These are phyloP conservation scores for Vararia minispora DNA, from an alignment of 768 basidiomycete genomes.

Conservation along the genomic window DNA sequence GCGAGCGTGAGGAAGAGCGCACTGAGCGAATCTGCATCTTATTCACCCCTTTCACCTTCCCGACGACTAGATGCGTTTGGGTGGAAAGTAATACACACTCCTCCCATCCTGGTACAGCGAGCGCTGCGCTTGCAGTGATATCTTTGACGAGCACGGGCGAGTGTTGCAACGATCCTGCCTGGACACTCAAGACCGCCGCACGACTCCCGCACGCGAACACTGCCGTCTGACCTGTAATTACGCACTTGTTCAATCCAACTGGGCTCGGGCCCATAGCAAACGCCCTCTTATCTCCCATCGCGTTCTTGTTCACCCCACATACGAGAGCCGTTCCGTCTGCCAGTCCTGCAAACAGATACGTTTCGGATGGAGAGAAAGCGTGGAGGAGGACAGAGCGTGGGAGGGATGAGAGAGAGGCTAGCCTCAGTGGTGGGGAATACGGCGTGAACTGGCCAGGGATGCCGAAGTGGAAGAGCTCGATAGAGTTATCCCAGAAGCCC, in stretches of 20 bases:
- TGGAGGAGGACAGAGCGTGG: conserved; percentile 37
- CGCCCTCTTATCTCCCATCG: conserved; percentile 39
- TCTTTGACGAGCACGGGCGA: conserved; percentile 70
- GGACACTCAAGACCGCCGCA: conserved; percentile 58
- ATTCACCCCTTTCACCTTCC: conserved; percentile 53
- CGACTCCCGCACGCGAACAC: conserved; percentile 68
- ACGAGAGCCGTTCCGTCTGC: conserved; percentile 63
- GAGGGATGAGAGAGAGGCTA: conserved; percentile 31
- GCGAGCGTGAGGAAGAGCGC: conserved; percentile 18
- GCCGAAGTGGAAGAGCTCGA: conserved; percentile 42
- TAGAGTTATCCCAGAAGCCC: conserved; percentile 66
- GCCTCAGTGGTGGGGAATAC: no score
- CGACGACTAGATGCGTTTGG: conserved; percentile 46
- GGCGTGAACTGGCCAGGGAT: no score
- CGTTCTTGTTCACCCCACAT: conserved; percentile 29
- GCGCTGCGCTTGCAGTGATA: conserved; percentile 43
- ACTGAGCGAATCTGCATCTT: conserved; percentile 79
- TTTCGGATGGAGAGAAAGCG: conserved; percentile 44
- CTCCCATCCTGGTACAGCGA: conserved; percentile 38
- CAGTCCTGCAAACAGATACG: conserved; percentile 61
- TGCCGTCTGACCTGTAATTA: conserved; percentile 37
- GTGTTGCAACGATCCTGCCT: conserved; percentile 49
- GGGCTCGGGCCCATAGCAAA: conserved; percentile 59
- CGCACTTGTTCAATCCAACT: conserved; percentile 45
- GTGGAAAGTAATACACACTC: conserved; percentile 52